phyloP scores from a whole-genome alignment of 441 rosid genomes.

The Bocquillonia castaneifolia region DNA sequence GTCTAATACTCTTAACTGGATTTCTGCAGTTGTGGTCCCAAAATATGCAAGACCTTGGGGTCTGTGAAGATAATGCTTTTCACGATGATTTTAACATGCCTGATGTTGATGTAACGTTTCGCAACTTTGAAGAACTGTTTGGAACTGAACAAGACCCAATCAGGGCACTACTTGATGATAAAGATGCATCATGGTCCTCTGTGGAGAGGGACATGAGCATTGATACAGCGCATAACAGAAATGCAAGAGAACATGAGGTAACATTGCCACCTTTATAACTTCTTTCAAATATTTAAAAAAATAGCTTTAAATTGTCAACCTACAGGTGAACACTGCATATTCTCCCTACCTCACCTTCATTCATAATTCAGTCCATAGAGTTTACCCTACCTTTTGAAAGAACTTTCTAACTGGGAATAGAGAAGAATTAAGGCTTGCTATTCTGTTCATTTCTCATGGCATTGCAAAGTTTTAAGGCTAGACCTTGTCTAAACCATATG shows the following conservation, averaged over 20 bases:
- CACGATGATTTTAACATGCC: constrained; percentile 62
- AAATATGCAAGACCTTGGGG: constrained; percentile 77
- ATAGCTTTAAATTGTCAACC: neutral
- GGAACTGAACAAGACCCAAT: constrained; percentile 48
- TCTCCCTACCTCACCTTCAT: neutral
- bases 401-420: neutral
- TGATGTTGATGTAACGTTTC: constrained; percentile 68
- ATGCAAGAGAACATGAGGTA: constrained; percentile 34
- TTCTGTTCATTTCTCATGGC: neutral
- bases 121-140: constrained; percentile 72
- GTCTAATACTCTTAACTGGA: neutral
- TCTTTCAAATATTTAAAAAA: too few relatives aligned
- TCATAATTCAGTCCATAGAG: neutral
- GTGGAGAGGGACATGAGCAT: constrained; percentile 31
- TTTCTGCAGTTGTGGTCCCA: constrained; percentile 66
- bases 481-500: neutral
- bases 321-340: neutral
- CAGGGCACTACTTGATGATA: constrained; percentile 28
- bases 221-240: constrained; percentile 29
- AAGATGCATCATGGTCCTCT: constrained; percentile 28
- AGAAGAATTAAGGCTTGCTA: neutral
- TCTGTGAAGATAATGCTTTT: constrained; percentile 55
- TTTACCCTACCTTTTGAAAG: neutral
- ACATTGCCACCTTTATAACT: neutral
- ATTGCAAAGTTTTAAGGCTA: neutral